Conservation (phyloP, 2,329 filamentous ascomycete genomes). For the Aspergillus flavus region DNA sequence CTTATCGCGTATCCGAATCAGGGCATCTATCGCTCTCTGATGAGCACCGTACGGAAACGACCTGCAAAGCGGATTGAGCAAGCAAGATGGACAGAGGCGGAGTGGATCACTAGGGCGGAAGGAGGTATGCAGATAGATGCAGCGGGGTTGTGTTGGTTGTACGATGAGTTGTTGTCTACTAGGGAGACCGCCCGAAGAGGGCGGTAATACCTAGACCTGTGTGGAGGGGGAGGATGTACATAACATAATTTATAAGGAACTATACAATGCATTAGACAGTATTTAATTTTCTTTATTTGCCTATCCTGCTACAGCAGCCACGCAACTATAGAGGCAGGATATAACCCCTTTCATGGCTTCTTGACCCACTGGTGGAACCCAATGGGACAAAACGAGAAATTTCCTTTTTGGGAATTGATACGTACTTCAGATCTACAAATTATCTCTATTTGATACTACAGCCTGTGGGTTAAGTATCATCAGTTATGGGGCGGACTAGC, state of each 20-base stretch:
- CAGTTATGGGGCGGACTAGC: too few species aligned
- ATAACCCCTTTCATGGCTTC: background rate
- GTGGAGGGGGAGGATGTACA: background rate
- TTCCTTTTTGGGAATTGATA: too few species aligned
- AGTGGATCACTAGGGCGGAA: background rate
- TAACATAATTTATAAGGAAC: background rate
- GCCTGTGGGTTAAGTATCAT: too few species aligned
- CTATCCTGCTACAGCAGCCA: background rate
- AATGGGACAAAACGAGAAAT: background rate
- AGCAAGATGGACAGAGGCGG: background rate
- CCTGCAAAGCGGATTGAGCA: background rate
- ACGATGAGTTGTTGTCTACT: background rate
- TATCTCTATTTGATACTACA: too few species aligned
- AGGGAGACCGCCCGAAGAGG: background rate
- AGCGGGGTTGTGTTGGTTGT: background rate
- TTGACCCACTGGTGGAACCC: background rate
- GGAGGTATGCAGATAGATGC: background rate
- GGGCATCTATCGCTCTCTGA: background rate
- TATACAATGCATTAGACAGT: background rate
- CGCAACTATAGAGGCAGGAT: background rate
- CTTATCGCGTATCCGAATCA: slow-evolving; percentile 8
- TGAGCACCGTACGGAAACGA: background rate
- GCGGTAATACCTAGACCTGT: background rate
- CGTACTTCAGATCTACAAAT: too few species aligned
- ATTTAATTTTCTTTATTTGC: too few species aligned